These are phyloP conservation scores for Metschnikowia colocasiae DNA, from an alignment of 805 yeast species.

Conservation along the genomic window DNA sequence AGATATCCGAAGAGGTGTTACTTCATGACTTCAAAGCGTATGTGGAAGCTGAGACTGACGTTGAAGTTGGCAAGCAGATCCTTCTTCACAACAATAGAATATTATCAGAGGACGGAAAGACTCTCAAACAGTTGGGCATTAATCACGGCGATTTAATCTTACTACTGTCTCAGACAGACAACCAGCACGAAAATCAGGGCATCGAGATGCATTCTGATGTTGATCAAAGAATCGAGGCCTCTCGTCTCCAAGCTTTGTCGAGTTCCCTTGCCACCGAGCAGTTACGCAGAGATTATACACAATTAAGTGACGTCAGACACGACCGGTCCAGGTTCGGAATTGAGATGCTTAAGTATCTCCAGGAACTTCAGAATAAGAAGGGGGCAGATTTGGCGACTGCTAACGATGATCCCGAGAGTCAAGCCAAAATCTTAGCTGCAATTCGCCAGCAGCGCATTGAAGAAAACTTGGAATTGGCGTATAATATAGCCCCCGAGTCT, in stretches of 20 bases:
- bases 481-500: slow-evolving; percentile 86
- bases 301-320: slow-evolving; percentile 41
- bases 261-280: slow-evolving; percentile 40
- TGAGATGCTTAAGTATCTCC: slow-evolving; percentile 21
- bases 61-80: slow-evolving; percentile 45
- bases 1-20: slow-evolving; percentile 61
- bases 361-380: slow-evolving; percentile 29
- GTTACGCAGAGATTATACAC: slow-evolving; percentile 42
- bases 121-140: slow-evolving; percentile 47
- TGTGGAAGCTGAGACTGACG: slow-evolving; percentile 63
- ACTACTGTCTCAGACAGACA: slow-evolving; percentile 21
- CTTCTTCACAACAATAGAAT: slow-evolving; percentile 45
- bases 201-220: not conserved
- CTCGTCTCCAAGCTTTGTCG: slow-evolving; percentile 46
- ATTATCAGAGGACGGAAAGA: slow-evolving; percentile 30
- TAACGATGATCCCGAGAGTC: slow-evolving; percentile 60
- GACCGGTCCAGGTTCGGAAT: slow-evolving; percentile 49
- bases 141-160: slow-evolving; percentile 59
- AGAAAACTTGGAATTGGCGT: slow-evolving; percentile 74
- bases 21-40: slow-evolving; percentile 70
- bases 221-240: slow-evolving; percentile 30
- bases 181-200: not conserved
- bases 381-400: not conserved
- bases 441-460: slow-evolving; percentile 71
- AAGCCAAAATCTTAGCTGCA: slow-evolving; percentile 59